A percentile compares a stretch with the other conserved stretches of the same genome.
Conservation (phyloP, 768 basidiomycete genomes). For the Tylopilus cervinicoccineus region DNA sequence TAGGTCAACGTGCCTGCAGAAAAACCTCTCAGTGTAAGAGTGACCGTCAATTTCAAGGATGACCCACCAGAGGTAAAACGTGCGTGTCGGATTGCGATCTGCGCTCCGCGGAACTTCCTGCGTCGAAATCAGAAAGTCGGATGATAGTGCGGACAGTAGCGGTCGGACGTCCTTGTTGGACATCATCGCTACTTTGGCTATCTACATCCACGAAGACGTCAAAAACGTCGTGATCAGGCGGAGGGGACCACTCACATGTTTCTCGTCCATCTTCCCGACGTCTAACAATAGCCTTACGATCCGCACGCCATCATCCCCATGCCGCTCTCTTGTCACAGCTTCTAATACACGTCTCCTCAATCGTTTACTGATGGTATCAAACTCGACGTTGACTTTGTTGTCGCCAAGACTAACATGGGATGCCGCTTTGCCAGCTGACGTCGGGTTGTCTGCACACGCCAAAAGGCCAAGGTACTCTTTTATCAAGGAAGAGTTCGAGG, state of each 20-base stretch:
- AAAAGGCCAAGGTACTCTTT: constrained; percentile 83
- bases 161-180: constrained; percentile 82
- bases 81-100: constrained; percentile 84
- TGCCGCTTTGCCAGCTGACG: constrained; percentile 58
- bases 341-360: constrained; percentile 72
- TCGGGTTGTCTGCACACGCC: constrained; percentile 80
- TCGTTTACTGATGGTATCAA: constrained; percentile 63
- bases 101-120: constrained; percentile 92
- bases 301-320: constrained; percentile 79
- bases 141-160: constrained; percentile 71
- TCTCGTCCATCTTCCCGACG: constrained; percentile 91
- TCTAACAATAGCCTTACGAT: constrained; percentile 75
- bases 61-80: constrained; percentile 85
- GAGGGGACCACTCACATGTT: constrained; percentile 55
- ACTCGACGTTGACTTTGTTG: constrained; percentile 78
- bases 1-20: constrained; percentile 81
- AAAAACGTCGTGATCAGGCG: neutral
- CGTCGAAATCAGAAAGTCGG: constrained; percentile 80
- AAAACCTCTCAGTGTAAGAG: neutral
- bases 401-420: constrained; percentile 69
- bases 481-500: constrained; percentile 53
- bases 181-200: constrained; percentile 93
- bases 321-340: constrained; percentile 73
- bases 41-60: neutral
- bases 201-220: constrained; percentile 42